Conservation (phyloP, 208 protist genomes). For the Sergeia podlipaevii region DNA sequence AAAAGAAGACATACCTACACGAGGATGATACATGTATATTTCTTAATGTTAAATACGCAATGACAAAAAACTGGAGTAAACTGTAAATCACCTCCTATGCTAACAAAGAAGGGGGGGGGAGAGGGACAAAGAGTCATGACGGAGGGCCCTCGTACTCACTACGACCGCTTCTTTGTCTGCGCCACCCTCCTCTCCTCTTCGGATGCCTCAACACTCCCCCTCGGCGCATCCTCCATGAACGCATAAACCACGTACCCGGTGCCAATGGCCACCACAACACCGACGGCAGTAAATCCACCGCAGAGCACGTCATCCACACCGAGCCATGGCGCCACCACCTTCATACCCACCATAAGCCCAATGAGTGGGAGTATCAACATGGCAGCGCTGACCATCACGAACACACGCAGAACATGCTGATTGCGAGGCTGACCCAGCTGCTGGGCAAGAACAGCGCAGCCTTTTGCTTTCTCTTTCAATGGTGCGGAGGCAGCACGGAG, state of each 20-base stretch:
- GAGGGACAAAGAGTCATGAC: background rate
- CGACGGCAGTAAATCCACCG: constrained; percentile 60
- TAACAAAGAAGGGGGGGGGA: no score
- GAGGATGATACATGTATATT: no score
- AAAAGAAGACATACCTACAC: no score
- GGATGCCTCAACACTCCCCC: background rate
- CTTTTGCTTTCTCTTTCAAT: constrained; percentile 50
- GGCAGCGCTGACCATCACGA: constrained; percentile 42
- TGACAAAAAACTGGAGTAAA: no score
- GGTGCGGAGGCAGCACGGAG: constrained; percentile 24
- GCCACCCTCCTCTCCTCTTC: background rate
- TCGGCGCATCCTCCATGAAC: constrained; percentile 33
- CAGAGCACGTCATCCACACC: constrained; percentile 37
- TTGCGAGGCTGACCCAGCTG: constrained; percentile 29
- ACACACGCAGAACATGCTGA: constrained; percentile 31
- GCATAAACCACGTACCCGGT: constrained; percentile 60
- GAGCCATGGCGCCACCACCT: constrained; percentile 45
- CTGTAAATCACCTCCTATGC: no score
- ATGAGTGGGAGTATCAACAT: constrained; percentile 76
- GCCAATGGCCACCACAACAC: constrained; percentile 40
- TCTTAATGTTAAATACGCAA: no score
- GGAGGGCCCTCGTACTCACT: constrained; percentile 3
- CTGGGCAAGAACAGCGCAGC: constrained; percentile 28
- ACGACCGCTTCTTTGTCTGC: constrained; percentile 35
- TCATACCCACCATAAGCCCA: constrained; percentile 53